Conservation (phyloP, 257 asterid species). For the Solanum medicagineum region DNA sequence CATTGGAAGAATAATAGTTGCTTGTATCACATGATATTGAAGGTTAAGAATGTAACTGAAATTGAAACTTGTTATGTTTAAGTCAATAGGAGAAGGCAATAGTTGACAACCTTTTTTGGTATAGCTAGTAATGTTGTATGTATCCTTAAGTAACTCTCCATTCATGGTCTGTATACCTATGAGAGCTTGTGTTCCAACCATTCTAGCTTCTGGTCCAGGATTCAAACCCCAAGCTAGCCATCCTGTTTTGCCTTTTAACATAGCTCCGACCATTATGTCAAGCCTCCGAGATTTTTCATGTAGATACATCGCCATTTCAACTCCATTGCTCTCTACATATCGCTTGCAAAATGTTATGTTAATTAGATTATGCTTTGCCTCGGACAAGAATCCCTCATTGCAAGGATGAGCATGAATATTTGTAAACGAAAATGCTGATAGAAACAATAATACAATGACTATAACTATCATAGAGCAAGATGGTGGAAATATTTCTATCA, state of each 20-base stretch:
- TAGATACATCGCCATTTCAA: constrained; percentile 40
- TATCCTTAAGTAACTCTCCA: not conserved
- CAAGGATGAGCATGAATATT: constrained; percentile 15
- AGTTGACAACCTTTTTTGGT: constrained; percentile 36
- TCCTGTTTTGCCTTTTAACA: constrained; percentile 8
- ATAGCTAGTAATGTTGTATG: constrained; percentile 17
- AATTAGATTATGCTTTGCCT: not conserved
- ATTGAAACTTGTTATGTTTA: constrained; percentile 2
- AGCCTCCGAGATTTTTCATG: constrained; percentile 9
- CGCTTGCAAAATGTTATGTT: constrained; percentile 17
- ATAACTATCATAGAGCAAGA: not conserved
- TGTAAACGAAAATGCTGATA: not conserved
- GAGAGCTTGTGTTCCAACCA: constrained; percentile 53
- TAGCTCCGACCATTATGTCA: constrained; percentile 33
- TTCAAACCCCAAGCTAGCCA: constrained; percentile 81
- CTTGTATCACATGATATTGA: constrained; percentile 16
- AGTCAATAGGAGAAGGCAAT: constrained; percentile 12
- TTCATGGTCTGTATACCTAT: constrained; percentile 28
- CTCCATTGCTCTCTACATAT: constrained; percentile 7
- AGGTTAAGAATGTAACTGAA: not conserved
- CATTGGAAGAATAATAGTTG: constrained; percentile 17
- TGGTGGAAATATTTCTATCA: not conserved
- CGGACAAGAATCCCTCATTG: constrained; percentile 7
- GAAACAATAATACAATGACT: not conserved
- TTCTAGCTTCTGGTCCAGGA: constrained; percentile 23